phyloP scores from a whole-genome alignment of 768 basidiomycete species.

The Kwoniella botswanensis region DNA sequence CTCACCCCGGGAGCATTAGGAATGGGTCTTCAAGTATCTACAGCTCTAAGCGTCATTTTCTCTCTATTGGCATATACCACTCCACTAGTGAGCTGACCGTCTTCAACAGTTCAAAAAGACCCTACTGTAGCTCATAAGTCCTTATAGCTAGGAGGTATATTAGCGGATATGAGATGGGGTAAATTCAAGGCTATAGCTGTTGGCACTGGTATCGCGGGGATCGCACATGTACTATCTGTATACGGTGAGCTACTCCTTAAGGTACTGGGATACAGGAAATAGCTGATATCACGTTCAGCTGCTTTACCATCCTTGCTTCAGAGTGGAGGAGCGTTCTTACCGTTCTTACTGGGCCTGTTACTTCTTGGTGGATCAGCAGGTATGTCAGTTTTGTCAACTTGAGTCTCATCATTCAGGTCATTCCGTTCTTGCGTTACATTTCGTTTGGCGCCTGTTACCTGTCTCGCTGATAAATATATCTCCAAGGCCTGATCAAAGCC shows the following conservation, averaged over 20 bases:
- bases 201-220: constrained; percentile 16
- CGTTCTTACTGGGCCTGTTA: constrained; percentile 36
- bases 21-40: constrained; percentile 29
- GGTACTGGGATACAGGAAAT: neutral
- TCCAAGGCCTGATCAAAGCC: constrained; percentile 31
- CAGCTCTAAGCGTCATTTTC: constrained; percentile 39
- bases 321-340: constrained; percentile 19
- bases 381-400: constrained; percentile 10
- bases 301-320: constrained; percentile 20
- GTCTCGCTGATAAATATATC: too few relatives aligned
- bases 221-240: constrained; percentile 26
- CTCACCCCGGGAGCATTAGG: constrained; percentile 31
- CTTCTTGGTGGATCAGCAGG: constrained; percentile 26
- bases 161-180: constrained; percentile 28
- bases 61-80: constrained; percentile 45
- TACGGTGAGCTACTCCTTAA: constrained; percentile 14
- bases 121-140: neutral
- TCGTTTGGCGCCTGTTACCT: too few relatives aligned
- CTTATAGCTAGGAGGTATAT: constrained; percentile 16
- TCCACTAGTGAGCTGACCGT: constrained; percentile 26
- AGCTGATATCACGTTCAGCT: constrained; percentile 14
- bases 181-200: constrained; percentile 31
- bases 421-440: too few relatives aligned
- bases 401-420: too few relatives aligned
- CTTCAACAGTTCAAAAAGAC: too few relatives aligned